These are phyloP conservation scores for Botryosphaeria agaves DNA, from an alignment of 2,329 filamentous ascomycete genomes.

Conservation along the genomic window DNA sequence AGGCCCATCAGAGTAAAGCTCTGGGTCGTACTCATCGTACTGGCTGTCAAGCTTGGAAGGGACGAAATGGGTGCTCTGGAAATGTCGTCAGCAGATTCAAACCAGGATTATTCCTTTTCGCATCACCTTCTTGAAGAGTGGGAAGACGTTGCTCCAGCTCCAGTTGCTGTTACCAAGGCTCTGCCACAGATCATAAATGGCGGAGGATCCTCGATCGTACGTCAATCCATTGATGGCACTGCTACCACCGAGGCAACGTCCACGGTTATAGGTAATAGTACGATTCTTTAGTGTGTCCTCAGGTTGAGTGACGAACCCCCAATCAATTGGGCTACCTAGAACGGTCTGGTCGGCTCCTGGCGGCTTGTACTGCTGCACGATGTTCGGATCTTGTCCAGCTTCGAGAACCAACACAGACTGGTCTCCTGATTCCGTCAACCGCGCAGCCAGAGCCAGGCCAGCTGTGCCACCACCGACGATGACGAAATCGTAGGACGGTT, in stretches of 20 bases:
- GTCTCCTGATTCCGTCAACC: slow-evolving; percentile 12
- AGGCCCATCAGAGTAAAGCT: too few species aligned
- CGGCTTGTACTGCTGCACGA: not conserved
- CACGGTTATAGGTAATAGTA: not conserved
- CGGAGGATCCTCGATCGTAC: not conserved
- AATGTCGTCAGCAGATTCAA: not conserved
- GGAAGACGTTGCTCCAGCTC: slow-evolving; percentile 32
- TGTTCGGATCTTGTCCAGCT: slow-evolving; percentile 7
- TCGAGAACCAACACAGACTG: slow-evolving; percentile 14
- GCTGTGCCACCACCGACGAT: slow-evolving; percentile 6
- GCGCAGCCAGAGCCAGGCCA: slow-evolving; percentile 13
- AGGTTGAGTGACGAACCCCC: not conserved
- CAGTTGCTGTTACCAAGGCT: slow-evolving; percentile 40
- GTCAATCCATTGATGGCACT: not conserved
- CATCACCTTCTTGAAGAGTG: slow-evolving; percentile 19
- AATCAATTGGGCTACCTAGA: not conserved
- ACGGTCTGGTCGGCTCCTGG: not conserved
- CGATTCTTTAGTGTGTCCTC: not conserved
- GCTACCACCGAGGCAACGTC: not conserved
- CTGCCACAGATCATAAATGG: slow-evolving; percentile 24
- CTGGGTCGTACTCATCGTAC: not conserved
- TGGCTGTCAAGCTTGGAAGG: not conserved
- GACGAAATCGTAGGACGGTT: not conserved
- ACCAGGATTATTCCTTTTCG: too few species aligned
- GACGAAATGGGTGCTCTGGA: not conserved